A percentile compares a stretch with the other conserved stretches of the same genome.
Conservation (phyloP, 441 rosid species). For the Populus hybrid region DNA sequence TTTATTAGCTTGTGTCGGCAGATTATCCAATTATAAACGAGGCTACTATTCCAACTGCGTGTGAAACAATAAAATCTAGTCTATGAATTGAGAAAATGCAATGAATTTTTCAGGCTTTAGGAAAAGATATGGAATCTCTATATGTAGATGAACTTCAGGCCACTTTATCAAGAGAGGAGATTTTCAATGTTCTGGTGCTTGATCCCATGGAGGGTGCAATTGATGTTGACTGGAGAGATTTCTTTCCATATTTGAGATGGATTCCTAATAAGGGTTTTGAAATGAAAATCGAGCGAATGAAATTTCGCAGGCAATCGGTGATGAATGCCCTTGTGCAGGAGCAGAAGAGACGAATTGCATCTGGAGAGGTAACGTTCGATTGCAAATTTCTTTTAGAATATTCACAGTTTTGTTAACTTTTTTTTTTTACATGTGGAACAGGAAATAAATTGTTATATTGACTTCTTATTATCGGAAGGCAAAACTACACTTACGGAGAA, state of each 20-base stretch:
- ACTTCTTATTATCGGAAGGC: constrained; percentile 56
- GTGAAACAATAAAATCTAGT: neutral
- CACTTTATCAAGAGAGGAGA: constrained; percentile 52
- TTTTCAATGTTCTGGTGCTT: constrained; percentile 47
- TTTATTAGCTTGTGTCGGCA: neutral
- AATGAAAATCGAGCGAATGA: constrained; percentile 41
- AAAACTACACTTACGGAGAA: constrained; percentile 48
- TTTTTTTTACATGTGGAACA: constrained; percentile 20
- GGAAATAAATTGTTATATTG: constrained; percentile 51
- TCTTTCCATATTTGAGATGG: constrained; percentile 89
- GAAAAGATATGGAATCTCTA: constrained; percentile 57
- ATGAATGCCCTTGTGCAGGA: constrained; percentile 59
- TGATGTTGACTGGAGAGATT: constrained; percentile 94
- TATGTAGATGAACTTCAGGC: constrained; percentile 56
- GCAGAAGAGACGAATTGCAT: constrained; percentile 44
- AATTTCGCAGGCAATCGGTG: constrained; percentile 50
- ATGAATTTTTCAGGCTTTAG: constrained; percentile 47
- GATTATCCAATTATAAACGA: neutral
- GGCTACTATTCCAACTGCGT: neutral
- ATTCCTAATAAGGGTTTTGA: constrained; percentile 58
- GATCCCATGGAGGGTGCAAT: constrained; percentile 81
- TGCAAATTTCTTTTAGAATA: neutral
- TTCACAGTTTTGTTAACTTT: neutral
- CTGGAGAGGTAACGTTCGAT: constrained; percentile 42
- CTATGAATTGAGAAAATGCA: neutral